These are phyloP conservation scores for Pterocarpus macrocarpus DNA, from an alignment of 306 rosid species.

Conservation along the genomic window DNA sequence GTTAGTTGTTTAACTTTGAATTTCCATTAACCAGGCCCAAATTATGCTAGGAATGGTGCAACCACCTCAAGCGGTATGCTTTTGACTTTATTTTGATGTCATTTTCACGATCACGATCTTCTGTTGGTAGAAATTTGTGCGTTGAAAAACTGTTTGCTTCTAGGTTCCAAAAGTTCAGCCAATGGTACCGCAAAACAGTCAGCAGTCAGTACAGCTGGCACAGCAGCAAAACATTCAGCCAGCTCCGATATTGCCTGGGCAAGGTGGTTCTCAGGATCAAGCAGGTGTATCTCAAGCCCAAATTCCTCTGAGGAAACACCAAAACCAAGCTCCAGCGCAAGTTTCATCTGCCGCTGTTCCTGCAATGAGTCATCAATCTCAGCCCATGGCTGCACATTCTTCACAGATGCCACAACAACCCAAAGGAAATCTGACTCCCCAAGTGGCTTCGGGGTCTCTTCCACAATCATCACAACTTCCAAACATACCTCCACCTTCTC, in stretches of 20 bases:
- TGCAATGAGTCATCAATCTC: slow-evolving; percentile 70
- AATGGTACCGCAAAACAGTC: slow-evolving; percentile 61
- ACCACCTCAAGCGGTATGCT: slow-evolving; percentile 78
- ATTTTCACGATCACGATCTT: slow-evolving; percentile 33
- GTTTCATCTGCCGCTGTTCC: slow-evolving; percentile 72
- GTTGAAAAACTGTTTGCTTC: slow-evolving; percentile 45
- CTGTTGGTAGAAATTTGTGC: slow-evolving; percentile 4
- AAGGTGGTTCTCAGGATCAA: slow-evolving; percentile 71
- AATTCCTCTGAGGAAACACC: slow-evolving; percentile 71
- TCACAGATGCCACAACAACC: slow-evolving; percentile 74
- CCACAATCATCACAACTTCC: slow-evolving; percentile 81
- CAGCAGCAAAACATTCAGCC: slow-evolving; percentile 68
- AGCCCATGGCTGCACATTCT: slow-evolving; percentile 67
- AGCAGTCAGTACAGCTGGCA: slow-evolving; percentile 63
- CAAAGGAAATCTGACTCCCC: slow-evolving; percentile 74
- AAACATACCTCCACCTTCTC: slow-evolving; percentile 65
- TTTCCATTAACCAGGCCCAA: slow-evolving; percentile 72
- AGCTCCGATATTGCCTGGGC: slow-evolving; percentile 62
- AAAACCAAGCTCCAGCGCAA: slow-evolving; percentile 65
- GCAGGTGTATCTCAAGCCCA: slow-evolving; percentile 68
- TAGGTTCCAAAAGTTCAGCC: slow-evolving; percentile 85
- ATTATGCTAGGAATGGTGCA: slow-evolving; percentile 99
- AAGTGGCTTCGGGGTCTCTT: slow-evolving; percentile 58
- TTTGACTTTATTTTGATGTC: slow-evolving; percentile 26
- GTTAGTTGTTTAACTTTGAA: slow-evolving; percentile 34